Conservation (phyloP, 2,329 filamentous ascomycete genomes). For the Pseudogymnoascus sp. region DNA sequence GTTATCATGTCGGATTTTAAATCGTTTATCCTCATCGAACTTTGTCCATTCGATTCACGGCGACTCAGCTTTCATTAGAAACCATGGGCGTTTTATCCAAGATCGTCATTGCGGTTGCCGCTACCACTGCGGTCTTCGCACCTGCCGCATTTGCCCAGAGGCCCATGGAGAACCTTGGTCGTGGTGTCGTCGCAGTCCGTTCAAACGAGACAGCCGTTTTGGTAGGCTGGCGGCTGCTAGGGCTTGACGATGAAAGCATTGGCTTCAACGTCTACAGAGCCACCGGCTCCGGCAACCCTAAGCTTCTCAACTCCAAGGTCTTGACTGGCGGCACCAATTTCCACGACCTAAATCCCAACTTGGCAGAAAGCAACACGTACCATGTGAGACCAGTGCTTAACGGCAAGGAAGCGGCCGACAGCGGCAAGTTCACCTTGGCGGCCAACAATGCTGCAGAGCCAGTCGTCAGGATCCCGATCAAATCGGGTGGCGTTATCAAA, state of each 20-base stretch:
- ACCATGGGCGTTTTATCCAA: background rate
- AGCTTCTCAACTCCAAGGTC: background rate
- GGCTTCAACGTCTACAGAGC: conserved; percentile 9
- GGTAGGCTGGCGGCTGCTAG: background rate
- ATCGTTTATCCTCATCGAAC: background rate
- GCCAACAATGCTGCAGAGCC: background rate
- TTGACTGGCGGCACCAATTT: background rate
- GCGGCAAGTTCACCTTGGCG: background rate
- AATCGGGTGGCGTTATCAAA: background rate
- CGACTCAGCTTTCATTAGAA: background rate
- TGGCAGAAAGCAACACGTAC: background rate
- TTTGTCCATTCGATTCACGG: background rate
- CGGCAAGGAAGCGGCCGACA: background rate
- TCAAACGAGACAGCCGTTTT: background rate
- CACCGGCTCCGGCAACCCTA: background rate
- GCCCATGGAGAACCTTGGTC: background rate
- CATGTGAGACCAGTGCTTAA: background rate
- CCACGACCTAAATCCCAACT: background rate
- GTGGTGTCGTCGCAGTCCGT: background rate
- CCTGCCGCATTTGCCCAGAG: background rate
- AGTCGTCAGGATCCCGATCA: background rate
- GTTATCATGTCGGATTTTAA: background rate
- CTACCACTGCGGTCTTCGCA: background rate
- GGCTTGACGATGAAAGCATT: background rate
- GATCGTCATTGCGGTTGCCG: background rate